Base-by-base conservation (phyloP, 306 rosid genomes). In the Vigna mungo region DNA sequence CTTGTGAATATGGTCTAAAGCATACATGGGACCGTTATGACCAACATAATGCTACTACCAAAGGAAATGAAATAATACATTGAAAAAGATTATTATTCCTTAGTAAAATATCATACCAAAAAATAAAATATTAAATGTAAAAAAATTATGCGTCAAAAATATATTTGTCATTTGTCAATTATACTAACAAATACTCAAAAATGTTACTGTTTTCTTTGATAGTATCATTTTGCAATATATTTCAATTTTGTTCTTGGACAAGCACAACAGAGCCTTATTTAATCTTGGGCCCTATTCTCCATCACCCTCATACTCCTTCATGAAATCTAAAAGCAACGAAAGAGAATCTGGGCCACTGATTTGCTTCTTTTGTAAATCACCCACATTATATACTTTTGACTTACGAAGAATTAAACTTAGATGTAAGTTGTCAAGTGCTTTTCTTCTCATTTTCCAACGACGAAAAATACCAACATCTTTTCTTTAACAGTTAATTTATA, bases 1-100 rank as follows among this genome's bases (percentile, higher is more conserved):
- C 52, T 79, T 37, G 71, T 71, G 66, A 79, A 62, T 71, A 51
- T 71, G 72, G 83, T 71, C 65, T 20, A 79, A 79, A 79, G 83
- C 47, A 36, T 23, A 39, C 73, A 61, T 17, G 83, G 78, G 78
- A 79, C 83, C 83, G 23, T n/a, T 71, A 9, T 39, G 72, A 79
- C 34, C 56, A 79, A 49, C 55, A 78, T 25, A 60, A 21, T 71
- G 72, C 21, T 20, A 20, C 66, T 61, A 36, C 62, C 36, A 62
- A 71, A n/a, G 58, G 58, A 71, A 79, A 37, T 21, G 6, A 48
- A 71, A 62, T 21, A 2, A 68, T 44, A 58, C 56, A 60, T 79
- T 4, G 32, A 27, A 30, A 30, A 30, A 30, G 34, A 30, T 30
- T 30, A 30, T 30, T 30, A 4, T 30, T 25, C 27, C 27, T 25